Base-by-base conservation (phyloP, 768 basidiomycete species). In the Piloderma croceum region DNA sequence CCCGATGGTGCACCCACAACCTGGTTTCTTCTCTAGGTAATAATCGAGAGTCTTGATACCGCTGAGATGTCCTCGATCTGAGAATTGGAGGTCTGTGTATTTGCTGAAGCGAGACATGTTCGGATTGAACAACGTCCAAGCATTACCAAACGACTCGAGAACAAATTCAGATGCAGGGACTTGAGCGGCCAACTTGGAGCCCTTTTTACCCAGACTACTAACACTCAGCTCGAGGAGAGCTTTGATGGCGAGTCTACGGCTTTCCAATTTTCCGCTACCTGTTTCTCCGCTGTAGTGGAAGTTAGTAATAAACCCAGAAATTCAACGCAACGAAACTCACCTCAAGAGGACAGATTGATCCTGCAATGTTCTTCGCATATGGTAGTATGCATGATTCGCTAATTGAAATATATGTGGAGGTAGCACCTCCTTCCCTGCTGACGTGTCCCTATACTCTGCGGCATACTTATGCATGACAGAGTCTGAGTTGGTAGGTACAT, bases 31-130 rank as follows among this genome's bases (percentile, higher is more conserved):
- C 60, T 97, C 91, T 38, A 99, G 76, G 63, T 94, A 94, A 65
- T 99, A 97, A 57, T 97, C 92, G 47, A 98, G 80, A 0, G 91
- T 93, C 62, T 98, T 98, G 58, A 90, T 69, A 46, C 96, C 96
- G 34, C 72, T 81, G 0, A 98, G 65, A 3, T 92, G 76, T 6
- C 93, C 93, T 17, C 87, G 83, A 24, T 97, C 92, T 38, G 78
- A 88, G 67, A 97, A 98, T 63, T 98, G 96, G 1, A 99, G 75
- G 57, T 99, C 96, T 33, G 92, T 96, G 61, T 99, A 99, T 60
- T 94, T 92, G 41, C 94, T 94, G 57, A 94, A 96, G 35, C 91
- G 84, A 22, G 96, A 97, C 11, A 93, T 93, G 54, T 96, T 96
- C 34, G 89, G 77, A 56, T 97, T 96, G 67, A 89, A 84, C 41